A percentile compares a stretch with the other conserved stretches of the same genome.
Evolutionary conservation across 495 filamentous ascomycete genomes (phyloP).

Genomic region (Aspergillus asperescens): DNA sequence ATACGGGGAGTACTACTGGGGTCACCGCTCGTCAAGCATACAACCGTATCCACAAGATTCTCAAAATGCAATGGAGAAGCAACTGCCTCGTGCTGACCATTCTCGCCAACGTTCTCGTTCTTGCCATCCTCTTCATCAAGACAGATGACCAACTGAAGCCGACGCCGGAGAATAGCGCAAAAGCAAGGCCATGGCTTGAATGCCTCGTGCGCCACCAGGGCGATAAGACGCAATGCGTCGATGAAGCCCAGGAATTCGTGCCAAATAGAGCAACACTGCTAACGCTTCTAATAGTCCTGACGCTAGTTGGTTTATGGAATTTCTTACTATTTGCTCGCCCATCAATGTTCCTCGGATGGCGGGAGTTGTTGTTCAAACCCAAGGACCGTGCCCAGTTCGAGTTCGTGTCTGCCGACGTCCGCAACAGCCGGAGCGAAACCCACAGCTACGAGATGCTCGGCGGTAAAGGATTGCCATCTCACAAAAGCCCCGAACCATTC

Average conservation of each 20-base stretch:
- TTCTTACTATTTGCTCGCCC: slow-evolving; percentile 73
- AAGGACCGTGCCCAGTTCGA: slow-evolving; percentile 49
- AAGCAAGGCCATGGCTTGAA: slow-evolving; percentile 60
- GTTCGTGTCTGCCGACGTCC: slow-evolving; percentile 84
- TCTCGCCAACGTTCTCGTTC: slow-evolving; percentile 83
- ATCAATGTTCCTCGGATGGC: slow-evolving; percentile 81
- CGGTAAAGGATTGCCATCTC: slow-evolving; percentile 26
- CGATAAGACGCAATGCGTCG: slow-evolving; percentile 60
- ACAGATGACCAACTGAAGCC: slow-evolving; percentile 64
- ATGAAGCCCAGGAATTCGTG: slow-evolving; percentile 41
- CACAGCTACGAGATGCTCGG: slow-evolving; percentile 81
- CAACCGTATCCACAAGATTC: slow-evolving; percentile 72
- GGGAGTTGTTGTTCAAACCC: slow-evolving; percentile 56
- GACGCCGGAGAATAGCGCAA: slow-evolving; percentile 46
- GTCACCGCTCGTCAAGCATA: slow-evolving; percentile 85
- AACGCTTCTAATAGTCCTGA: slow-evolving; percentile 75
- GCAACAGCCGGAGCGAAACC: slow-evolving; percentile 54
- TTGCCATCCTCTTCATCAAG: slow-evolving; percentile 82
- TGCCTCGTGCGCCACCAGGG: slow-evolving; percentile 60
- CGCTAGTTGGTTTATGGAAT: slow-evolving; percentile 80
- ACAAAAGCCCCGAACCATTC: slow-evolving; percentile 42
- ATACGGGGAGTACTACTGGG: slow-evolving; percentile 72
- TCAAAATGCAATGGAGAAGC: slow-evolving; percentile 92
- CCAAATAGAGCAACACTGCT: slow-evolving; percentile 73
- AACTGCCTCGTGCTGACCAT: slow-evolving; percentile 83